Percentiles rank a stretch among this genome's conserved stretches.
Conservation (phyloP, 306 rosid species). For the Geum urbanum region DNA sequence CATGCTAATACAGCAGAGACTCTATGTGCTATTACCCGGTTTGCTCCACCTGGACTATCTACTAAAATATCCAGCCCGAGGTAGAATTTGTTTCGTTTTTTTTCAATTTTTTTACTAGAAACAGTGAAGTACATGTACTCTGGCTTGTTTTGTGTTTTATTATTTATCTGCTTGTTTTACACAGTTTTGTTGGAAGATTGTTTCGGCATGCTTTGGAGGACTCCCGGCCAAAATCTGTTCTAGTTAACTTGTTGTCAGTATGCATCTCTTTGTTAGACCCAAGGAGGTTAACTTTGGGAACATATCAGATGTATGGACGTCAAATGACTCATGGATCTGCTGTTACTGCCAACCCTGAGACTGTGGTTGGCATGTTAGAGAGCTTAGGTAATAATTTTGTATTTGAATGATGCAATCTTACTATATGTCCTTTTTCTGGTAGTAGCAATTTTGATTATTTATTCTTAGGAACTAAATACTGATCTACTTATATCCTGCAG, state of each 20-base stretch:
- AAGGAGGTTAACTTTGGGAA: conserved; percentile 63
- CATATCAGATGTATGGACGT: conserved; percentile 62
- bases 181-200: conserved; percentile 87
- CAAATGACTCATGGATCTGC: conserved; percentile 58
- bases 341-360: conserved; percentile 74
- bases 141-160: conserved; percentile 16
- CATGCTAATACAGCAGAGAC: conserved; percentile 97
- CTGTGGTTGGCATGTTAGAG: conserved; percentile 96
- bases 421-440: neutral
- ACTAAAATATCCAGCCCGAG: conserved; percentile 81
- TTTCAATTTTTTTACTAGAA: neutral
- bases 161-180: conserved; percentile 19
- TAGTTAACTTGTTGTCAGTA: conserved; percentile 78
- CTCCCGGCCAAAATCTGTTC: conserved; percentile 89
- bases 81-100: conserved; percentile 27
- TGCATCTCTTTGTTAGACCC: conserved; percentile 98
- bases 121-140: neutral
- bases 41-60: conserved; percentile 91
- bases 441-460: neutral
- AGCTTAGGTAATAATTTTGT: conserved; percentile 54
- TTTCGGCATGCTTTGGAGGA: conserved; percentile 89
- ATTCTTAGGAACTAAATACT: conserved; percentile 5
- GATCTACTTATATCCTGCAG: conserved; percentile 40
- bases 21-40: conserved; percentile 86
- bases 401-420: neutral